Conservation (phyloP, 2,329 filamentous ascomycete genomes). For the Monilinia polystroma region DNA sequence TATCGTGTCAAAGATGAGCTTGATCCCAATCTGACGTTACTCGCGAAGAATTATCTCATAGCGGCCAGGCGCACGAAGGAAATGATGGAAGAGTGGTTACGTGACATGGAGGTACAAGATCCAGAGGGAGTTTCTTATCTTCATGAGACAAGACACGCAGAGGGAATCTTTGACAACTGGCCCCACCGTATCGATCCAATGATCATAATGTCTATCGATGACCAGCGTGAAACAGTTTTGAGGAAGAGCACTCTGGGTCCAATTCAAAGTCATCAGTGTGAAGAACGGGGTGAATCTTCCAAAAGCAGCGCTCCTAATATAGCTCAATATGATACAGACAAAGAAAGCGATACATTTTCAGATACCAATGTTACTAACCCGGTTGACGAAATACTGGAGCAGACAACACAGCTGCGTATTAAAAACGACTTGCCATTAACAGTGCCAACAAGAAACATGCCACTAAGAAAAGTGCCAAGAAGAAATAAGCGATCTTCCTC, state of each 20-base stretch:
- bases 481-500: no score
- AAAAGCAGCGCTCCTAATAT: no score
- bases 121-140: background rate
- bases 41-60: background rate
- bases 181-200: accelerated
- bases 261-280: no score
- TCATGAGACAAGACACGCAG: no score
- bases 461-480: no score
- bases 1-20: background rate
- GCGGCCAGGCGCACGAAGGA: background rate
- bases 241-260: accelerated
- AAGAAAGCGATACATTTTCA: background rate
- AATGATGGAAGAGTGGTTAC: background rate
- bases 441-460: no score
- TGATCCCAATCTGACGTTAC: no score
- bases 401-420: no score
- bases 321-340: background rate
- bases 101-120: no score
- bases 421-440: no score
- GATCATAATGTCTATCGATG: background rate
- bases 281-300: background rate
- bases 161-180: background rate
- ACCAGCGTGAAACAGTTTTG: background rate
- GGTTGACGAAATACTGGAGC: no score
- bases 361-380: no score